These are phyloP conservation scores for Cladosporium sp. DNA, from an alignment of 2,329 filamentous ascomycete species.

Conservation along the genomic window DNA sequence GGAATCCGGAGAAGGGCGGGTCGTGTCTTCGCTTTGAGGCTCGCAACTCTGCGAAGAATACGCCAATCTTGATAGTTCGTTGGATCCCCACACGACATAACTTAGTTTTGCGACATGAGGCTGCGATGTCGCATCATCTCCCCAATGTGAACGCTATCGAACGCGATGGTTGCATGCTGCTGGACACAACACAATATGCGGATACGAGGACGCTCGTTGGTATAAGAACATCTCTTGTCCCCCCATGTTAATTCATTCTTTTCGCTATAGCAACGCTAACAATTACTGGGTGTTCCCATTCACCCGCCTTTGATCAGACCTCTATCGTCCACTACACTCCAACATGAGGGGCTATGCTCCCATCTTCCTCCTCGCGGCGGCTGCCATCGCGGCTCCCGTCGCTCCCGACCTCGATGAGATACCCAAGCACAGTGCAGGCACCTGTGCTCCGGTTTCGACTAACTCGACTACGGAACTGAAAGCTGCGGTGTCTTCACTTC, in stretches of 20 bases:
- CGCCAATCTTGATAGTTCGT: neutral
- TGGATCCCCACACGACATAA: neutral
- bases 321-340: neutral
- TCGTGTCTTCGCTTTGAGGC: neutral
- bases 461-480: neutral
- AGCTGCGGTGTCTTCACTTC: neutral
- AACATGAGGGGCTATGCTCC: conserved; percentile 1
- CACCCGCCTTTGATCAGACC: neutral
- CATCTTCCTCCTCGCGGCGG: conserved; percentile 3
- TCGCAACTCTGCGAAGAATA: neutral
- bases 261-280: neutral
- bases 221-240: neutral
- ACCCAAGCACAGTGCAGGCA: neutral
- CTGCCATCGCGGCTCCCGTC: neutral
- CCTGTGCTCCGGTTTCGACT: neutral
- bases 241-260: neutral
- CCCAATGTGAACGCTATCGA: neutral
- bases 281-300: neutral
- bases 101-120: neutral
- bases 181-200: neutral
- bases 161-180: neutral
- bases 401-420: neutral
- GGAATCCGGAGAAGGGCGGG: neutral
- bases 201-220: neutral
- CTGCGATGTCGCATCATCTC: neutral